Evolutionary conservation across 2,329 filamentous ascomycete genomes (phyloP), one percentile per base, ranked within the genome.

Genomic region (Cucurbitaria berberidis): DNA sequence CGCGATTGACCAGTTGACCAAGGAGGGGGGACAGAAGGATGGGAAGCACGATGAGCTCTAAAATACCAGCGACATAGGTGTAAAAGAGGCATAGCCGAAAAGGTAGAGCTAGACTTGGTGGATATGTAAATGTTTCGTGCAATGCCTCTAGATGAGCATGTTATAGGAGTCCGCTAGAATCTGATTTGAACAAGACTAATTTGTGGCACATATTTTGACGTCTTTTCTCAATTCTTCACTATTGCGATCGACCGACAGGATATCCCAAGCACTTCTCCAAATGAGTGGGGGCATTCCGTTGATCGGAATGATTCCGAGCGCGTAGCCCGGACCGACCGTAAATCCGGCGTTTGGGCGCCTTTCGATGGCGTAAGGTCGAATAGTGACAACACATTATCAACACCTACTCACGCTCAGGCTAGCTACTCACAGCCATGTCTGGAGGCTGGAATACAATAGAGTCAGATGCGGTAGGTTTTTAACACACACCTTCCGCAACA

Each of bases 391-490:
- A 42, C 57, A 52, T 44, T 51, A 52, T 49, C 45, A 42, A 48
- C 48, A 35, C 19, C 13, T 38, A 43, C 43, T 19, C 32, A 15
- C 44, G n/a, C 18, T 32, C 45, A 22, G 11, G 18, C 10, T 13
- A 39, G 19, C 19, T 39, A n/a, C 38, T 29, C 26, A 47, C 47
- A 53, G 48, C 21, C 38, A 61, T 61, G 60, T 63, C 60, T 47
- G 60, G 58, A 46, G 60, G 59, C 35, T 63, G 60, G 60, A 63
- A 63, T 13, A 63, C 60, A 2, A 63, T 63, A 51, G 60, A 63
- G 49, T 63, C 60, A 3, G 93, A 98, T 81, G 93, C 93, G 76
- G 93, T 96, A 84, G 66, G 85, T 79, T 56, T 51, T 39, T 6
- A 13, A 3, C 13, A 18, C 29, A 5, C 34, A 15, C 16, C n/a